These are phyloP conservation scores for Carallia brachiata DNA, from an alignment of 345 rosid species.

Conservation along the genomic window DNA sequence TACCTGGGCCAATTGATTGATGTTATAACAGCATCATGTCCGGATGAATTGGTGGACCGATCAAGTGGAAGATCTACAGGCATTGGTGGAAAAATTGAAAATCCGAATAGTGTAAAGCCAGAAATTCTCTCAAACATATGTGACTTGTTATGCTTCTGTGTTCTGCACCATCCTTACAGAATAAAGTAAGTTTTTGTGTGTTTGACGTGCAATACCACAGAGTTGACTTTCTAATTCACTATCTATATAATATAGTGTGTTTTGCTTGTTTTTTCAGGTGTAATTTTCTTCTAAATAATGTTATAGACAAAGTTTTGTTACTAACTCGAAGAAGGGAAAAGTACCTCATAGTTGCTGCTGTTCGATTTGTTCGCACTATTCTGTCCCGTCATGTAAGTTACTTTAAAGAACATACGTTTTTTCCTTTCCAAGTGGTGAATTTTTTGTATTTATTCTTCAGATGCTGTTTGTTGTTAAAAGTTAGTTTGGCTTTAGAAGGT, in stretches of 20 bases:
- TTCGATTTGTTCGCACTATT: conserved; percentile 90
- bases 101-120: conserved; percentile 55
- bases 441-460: background rate
- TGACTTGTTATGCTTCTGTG: conserved; percentile 94
- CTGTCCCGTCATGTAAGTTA: conserved; percentile 77
- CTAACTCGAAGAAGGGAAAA: conserved; percentile 87
- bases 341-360: conserved; percentile 88
- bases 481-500: too few species aligned
- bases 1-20: conserved; percentile 86
- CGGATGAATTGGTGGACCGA: conserved; percentile 34
- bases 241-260: conserved; percentile 11
- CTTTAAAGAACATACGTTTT: conserved; percentile 4
- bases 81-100: conserved; percentile 42
- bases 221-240: conserved; percentile 17
- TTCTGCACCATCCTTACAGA: conserved; percentile 87
- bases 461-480: too few species aligned
- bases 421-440: background rate
- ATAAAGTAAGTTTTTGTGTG: conserved; percentile 61
- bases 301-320: conserved; percentile 77
- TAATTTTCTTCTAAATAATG: conserved; percentile 80
- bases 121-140: conserved; percentile 90
- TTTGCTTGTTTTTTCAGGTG: conserved; percentile 56
- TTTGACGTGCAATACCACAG: conserved; percentile 8
- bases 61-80: conserved; percentile 46
- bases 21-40: conserved; percentile 80